Evolutionary conservation across 106 monocot species (phyloP), one percentile per base, ranked within the genome.

Genomic region (Narthecium ossifragum): DNA sequence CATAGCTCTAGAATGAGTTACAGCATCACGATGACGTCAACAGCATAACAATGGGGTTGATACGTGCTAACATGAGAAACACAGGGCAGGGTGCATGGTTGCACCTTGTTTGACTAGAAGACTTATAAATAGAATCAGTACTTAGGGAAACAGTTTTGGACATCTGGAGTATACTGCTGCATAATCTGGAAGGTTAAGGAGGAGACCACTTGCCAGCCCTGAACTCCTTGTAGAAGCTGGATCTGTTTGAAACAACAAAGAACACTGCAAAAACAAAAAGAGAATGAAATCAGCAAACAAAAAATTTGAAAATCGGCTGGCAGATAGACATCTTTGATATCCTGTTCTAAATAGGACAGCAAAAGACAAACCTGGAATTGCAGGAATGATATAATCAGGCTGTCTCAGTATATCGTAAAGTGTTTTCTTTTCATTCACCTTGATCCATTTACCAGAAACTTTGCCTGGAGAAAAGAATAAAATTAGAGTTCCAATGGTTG

Each of bases 171-270:
- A n/a, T n/a, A 43, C 43, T 11, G 11, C 18, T 17, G 10, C 37
- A 6, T 10, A 12, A 24, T 2, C 30, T n/a, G 22, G 26, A 51
- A 26, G 32, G 26, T 83, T 37, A 92, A 10, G 89, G 90, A 11
- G 77, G 61, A 46, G 62, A 54, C 94, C 90, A 94, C 12, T 86
- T 80, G 14, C 94, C 94, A 36, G 80, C 75, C 53, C 30, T 83
- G 70, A 90, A 94, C 61, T 86, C 73, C 31, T 73, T 76, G 34
- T 94, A 90, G 52, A 94, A 94, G 15, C 51, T 61, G 31, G 94
- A 86, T 48, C 65, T 59, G 14, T 75, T 90, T 20, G 86, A 94
- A 46, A 94, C 75, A 26, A 90, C 75, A 73, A 78, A 86, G 62
- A 94, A 94, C 26, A 83, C 94, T 90, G 83, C 75, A 90, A 12